A percentile compares a stretch with the other conserved stretches of the same genome.
Conservation (phyloP, 768 basidiomycete genomes). For the Collybia sordida region DNA sequence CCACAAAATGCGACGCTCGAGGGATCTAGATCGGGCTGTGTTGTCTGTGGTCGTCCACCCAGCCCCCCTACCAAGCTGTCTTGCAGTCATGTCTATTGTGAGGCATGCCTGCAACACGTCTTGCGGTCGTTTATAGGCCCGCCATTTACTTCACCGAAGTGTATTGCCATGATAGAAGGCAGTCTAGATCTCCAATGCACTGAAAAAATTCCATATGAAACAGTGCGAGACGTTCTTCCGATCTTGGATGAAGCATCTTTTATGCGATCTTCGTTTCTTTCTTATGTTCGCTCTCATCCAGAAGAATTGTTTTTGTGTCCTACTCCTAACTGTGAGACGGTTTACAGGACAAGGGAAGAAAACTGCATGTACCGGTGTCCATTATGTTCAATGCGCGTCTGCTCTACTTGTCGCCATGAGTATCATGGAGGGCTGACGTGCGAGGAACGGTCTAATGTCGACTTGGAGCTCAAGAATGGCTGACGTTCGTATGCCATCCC, state of each 20-base stretch:
- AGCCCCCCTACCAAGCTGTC: conserved; percentile 31
- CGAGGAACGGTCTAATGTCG: conserved; percentile 9
- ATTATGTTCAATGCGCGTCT: conserved; percentile 33
- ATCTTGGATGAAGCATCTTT: conserved; percentile 36
- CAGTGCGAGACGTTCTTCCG: conserved; percentile 38
- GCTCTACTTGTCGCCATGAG: conserved; percentile 35
- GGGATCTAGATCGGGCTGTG: conserved; percentile 24
- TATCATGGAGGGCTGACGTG: conserved; percentile 43
- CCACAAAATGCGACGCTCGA: conserved; percentile 3
- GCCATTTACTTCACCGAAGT: conserved; percentile 29
- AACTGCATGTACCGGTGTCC: conserved; percentile 32
- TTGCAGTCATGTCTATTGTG: conserved; percentile 57
- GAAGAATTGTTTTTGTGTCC: conserved; percentile 56
- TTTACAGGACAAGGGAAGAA: conserved; percentile 33
- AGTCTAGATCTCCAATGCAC: conserved; percentile 7
- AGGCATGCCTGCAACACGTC: conserved; percentile 44
- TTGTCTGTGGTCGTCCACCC: conserved; percentile 38
- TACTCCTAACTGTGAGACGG: conserved; percentile 45
- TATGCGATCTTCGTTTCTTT: conserved; percentile 39
- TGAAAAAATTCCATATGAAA: conserved; percentile 33
- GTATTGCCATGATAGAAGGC: conserved; percentile 28
- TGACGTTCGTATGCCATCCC: too few species aligned
- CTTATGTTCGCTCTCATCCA: conserved; percentile 38
- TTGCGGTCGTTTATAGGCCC: conserved; percentile 30
- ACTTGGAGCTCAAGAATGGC: neutral